Evolutionary conservation across 1,139 yeast species (phyloP).

Genomic region (Scheffersomyces stambukii): DNA sequence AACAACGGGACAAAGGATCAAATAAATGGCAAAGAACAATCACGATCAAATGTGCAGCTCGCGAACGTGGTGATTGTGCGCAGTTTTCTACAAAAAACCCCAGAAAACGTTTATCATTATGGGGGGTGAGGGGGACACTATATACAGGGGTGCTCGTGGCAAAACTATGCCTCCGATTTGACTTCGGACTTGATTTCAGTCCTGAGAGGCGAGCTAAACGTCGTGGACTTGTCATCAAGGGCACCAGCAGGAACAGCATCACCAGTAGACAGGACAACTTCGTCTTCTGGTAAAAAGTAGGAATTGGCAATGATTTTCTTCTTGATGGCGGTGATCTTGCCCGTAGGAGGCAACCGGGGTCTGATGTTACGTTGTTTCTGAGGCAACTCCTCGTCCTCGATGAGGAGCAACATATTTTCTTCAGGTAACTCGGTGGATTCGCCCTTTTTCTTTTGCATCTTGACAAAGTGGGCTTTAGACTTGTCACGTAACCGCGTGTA

Average conservation of each 20-base stretch:
- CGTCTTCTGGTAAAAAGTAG: conserved; percentile 37
- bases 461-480: conserved; percentile 44
- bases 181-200: conserved; percentile 6
- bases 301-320: conserved; percentile 55
- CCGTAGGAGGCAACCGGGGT: conserved; percentile 90
- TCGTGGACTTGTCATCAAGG: too few relatives aligned
- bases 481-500: conserved; percentile 49
- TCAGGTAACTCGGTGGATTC: conserved; percentile 44
- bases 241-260: too few relatives aligned
- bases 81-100: too few relatives aligned
- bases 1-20: too few relatives aligned
- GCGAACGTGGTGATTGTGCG: too few relatives aligned
- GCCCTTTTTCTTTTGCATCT: conserved; percentile 52
- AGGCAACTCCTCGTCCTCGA: conserved; percentile 82
- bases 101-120: too few relatives aligned
- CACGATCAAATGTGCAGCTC: too few relatives aligned
- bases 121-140: too few relatives aligned
- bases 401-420: conserved; percentile 39
- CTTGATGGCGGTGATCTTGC: conserved; percentile 72
- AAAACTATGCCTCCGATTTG: conserved; percentile 1
- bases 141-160: too few relatives aligned
- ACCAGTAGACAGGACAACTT: too few relatives aligned
- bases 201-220: conserved; percentile 3
- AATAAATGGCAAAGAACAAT: too few relatives aligned
- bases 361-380: conserved; percentile 75